Base-by-base conservation (phyloP, 2,329 filamentous ascomycete genomes). In the Biscogniauxia sp. region DNA sequence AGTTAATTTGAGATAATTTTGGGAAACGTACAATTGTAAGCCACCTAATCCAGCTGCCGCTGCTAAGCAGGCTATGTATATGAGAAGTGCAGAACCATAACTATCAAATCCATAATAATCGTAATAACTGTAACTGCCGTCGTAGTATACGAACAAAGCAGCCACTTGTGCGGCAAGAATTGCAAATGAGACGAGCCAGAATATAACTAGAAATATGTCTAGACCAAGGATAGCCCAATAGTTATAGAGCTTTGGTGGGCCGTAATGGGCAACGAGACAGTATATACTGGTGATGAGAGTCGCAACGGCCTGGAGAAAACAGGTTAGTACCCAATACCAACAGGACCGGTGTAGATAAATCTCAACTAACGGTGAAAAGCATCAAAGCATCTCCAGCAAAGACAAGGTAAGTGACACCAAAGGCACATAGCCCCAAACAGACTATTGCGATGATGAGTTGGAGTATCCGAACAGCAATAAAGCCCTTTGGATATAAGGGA, bases 191-290 rank as follows among this genome's bases (percentile, higher is more conserved):
- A 73, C 66, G 41, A 83, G 72, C 84, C 83, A 87, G 70, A 86
- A 81, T 58, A 86, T 61, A 57, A 82, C 69, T 28, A 82, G 77
- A 59, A 81, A 76, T 20, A 81, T 76, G 63, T 86, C 83, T 45
- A 86, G 73, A 20, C 74, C 75, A 3, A 86, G 70, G 7, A 82
- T 75, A 25, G 80, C 80, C 78, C 81, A 84, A 72, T 82, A 82
- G 70, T 85, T 86, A 72, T 81, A 84, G 20, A 76, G 66, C 2
- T 70, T 70, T n/a, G 77, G 74, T 0, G 73, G 68, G 20, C 73
- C 74, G 45, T 73, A 75, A 51, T 77, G 73, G n/a, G 79, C 76
- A 17, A 80, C 71, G 11, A 84, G 68, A 55, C 78, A 73, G 73
- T 84, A 86, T 61, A 79, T 72, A 54, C 75, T 75, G 41, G 76